Base-by-base conservation (phyloP, 140 eudicot species). In the Erigeron philadelphicus region DNA sequence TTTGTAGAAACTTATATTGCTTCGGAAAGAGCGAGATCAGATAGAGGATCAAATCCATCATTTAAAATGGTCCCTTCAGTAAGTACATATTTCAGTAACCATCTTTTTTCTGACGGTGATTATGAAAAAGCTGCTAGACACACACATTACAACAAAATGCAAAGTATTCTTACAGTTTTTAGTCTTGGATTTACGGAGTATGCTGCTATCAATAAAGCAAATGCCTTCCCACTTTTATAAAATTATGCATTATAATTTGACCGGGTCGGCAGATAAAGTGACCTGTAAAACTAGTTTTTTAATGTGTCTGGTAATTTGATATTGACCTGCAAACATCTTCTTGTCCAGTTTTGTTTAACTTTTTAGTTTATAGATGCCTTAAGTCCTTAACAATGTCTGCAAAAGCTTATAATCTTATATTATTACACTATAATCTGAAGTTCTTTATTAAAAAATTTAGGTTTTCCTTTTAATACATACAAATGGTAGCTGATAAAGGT, bases 31-130 rank as follows among this genome's bases (percentile, higher is more conserved):
- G 77, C 88, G 96, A 41, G 96, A 89, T 70, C 67, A 61, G 41
- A 80, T 93, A 59, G 98, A 93, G 72, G 91, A 93, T 80, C 71
- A 85, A 71, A 75, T 87, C 54, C 96, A 89, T 74, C 97, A 87
- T 71, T 71, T 89, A 71, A 84, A 89, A 73, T 93, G 98, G 96
- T 87, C 87, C 64, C 80, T 89, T 55, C 84, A 81, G 98, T 89
- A 83, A 72, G 89, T 72, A 73, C 35, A 47, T 55, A 13, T 31
- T 25, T 9, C n/a, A 31, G 18, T 76, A 70, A 44, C 53, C 60
- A 42, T 4, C 66, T 17, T 78, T 12, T 44, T 43, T 43, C 63
- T 49, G 35, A 7, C 72, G 11, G 40, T 17, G 31, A 21, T 41
- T 69, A 43, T 38, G 18, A n/a, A 10, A 5, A 42, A 31, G 21